Conservation (phyloP, 164 flowering plant species). For the Stephania japonica region DNA sequence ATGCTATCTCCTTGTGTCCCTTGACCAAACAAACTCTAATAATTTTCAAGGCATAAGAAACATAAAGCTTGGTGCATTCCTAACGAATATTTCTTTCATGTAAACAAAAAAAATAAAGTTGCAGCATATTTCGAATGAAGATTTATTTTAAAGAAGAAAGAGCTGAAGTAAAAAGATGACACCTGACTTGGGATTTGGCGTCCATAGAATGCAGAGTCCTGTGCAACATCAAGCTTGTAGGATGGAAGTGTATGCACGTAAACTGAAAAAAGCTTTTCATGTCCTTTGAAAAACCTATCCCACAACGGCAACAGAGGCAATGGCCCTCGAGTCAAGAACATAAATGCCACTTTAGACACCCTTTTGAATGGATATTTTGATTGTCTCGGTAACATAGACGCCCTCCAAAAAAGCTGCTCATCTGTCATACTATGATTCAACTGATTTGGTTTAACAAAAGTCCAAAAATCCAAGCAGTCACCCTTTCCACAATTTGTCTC, state of each 20-base stretch:
- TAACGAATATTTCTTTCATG: not conserved
- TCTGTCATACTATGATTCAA: constrained; percentile 28
- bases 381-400: constrained; percentile 31
- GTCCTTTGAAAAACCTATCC: constrained; percentile 43
- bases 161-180: not conserved
- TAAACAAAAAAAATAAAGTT: too few species aligned
- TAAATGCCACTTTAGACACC: constrained; percentile 33
- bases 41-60: not conserved
- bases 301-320: constrained; percentile 40
- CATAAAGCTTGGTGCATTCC: not conserved
- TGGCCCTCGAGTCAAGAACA: constrained; percentile 36
- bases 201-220: constrained; percentile 35
- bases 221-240: constrained; percentile 26
- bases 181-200: constrained; percentile 56
- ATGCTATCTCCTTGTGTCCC: not conserved
- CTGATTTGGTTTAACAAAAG: constrained; percentile 17
- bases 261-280: constrained; percentile 33
- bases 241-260: constrained; percentile 43
- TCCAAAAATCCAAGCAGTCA: constrained; percentile 17
- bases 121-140: not conserved
- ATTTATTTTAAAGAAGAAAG: not conserved
- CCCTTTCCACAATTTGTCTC: constrained; percentile 3
- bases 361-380: constrained; percentile 25
- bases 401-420: constrained; percentile 34
- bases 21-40: not conserved